Percentiles rank a stretch among this genome's conserved stretches.
phyloP scores from a whole-genome alignment of 2,329 filamentous ascomycete genomes.

The Pseudogymnoascus sp. region DNA sequence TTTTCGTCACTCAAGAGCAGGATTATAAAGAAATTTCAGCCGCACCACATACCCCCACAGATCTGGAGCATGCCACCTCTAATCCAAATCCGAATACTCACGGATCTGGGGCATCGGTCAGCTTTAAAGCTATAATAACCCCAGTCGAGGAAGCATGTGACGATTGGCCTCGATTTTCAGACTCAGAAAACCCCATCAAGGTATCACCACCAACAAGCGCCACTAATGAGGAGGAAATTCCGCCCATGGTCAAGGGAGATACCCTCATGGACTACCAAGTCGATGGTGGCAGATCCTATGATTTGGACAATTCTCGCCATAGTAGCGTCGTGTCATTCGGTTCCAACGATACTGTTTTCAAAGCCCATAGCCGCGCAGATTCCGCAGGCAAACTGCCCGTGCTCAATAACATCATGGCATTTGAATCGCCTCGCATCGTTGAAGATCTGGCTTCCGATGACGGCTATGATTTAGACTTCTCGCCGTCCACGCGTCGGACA shows the following conservation, averaged over 20 bases:
- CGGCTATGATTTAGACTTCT: neutral
- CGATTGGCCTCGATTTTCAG: neutral
- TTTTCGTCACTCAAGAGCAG: neutral
- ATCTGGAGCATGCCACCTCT: neutral
- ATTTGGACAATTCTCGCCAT: neutral
- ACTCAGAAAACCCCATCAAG: neutral
- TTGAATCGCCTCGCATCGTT: neutral
- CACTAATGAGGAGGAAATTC: neutral
- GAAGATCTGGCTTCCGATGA: slow-evolving; percentile 9
- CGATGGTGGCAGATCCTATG: neutral
- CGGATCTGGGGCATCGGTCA: neutral
- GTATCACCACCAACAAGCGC: neutral
- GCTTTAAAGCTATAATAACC: slow-evolving; percentile 2
- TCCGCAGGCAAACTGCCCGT: slow-evolving; percentile 16
- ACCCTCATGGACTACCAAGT: neutral
- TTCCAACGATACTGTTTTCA: slow-evolving; percentile 15
- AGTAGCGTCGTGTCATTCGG: slow-evolving; percentile 5
- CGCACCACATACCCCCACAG: neutral
- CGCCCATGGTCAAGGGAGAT: neutral
- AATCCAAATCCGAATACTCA: neutral
- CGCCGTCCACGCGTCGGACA: slow-evolving; percentile 2
- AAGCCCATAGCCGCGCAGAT: slow-evolving; percentile 15
- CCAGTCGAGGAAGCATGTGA: neutral
- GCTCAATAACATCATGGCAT: neutral
- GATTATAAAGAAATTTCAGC: neutral